Percentiles rank a stretch among this genome's conserved stretches.
phyloP scores from a whole-genome alignment of 306 rosid species.

The Trichosanthes truncata region DNA sequence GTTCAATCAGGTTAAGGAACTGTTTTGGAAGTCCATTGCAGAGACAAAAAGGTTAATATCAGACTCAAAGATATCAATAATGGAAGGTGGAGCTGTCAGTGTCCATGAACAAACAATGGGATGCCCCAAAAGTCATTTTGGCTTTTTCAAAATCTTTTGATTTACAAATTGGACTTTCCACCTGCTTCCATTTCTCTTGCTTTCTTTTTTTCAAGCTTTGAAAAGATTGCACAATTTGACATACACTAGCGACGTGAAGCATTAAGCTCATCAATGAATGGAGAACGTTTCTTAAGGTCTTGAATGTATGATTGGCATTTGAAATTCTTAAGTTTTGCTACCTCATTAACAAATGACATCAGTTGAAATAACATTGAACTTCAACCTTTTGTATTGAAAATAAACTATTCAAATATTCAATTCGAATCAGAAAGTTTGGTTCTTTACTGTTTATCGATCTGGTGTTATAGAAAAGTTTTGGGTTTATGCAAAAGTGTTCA shows the following conservation, averaged over 20 bases:
- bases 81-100: slow-evolving; percentile 4
- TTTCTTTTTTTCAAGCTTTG: not conserved
- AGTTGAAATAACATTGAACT: not conserved
- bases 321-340: not conserved
- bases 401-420: not conserved
- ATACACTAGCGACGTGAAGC: not conserved
- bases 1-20: not conserved
- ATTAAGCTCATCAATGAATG: not conserved
- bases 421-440: not conserved
- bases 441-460: not conserved
- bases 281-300: not conserved
- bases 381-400: not conserved
- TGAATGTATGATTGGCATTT: not conserved
- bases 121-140: not conserved
- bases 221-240: slow-evolving; percentile 7
- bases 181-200: not conserved
- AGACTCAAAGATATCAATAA: not conserved
- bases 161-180: not conserved
- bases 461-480: not conserved
- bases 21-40: not conserved
- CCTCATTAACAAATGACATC: not conserved
- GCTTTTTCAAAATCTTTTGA: not conserved
- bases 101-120: slow-evolving; percentile 6
- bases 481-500: not conserved
- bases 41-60: not conserved